Percentiles rank a stretch among this genome's conserved stretches.
Evolutionary conservation across 2,329 filamentous ascomycete species (phyloP).

Genomic region (Sclerotinia glacialis): DNA sequence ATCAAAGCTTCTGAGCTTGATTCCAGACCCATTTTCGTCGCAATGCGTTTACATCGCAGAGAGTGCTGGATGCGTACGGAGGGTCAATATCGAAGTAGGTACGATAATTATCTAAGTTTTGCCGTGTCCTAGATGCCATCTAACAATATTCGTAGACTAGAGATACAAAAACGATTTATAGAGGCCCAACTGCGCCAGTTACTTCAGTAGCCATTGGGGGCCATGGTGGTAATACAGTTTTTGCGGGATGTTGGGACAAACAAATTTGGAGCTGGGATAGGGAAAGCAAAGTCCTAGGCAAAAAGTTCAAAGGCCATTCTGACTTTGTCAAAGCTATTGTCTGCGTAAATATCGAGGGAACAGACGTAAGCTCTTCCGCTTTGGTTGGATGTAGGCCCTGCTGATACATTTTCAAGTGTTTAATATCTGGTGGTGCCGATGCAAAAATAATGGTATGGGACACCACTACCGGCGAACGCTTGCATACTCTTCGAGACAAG

Average conservation of each 20-base stretch:
- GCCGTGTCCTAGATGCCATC: not conserved
- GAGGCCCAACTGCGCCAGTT: conserved; percentile 75
- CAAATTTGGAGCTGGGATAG: conserved; percentile 81
- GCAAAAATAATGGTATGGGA: conserved; percentile 85
- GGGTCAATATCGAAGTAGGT: conserved; percentile 73
- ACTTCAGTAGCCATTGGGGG: conserved; percentile 71
- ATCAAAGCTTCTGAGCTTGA: conserved; percentile 80
- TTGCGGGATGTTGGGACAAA: conserved; percentile 94
- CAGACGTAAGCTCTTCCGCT: conserved; percentile 45
- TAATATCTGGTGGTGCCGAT: conserved; percentile 76
- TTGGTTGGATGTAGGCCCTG: conserved; percentile 6
- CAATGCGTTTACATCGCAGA: conserved; percentile 74
- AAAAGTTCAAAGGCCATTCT: conserved; percentile 69
- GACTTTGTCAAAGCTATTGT: conserved; percentile 89
- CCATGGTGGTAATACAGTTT: conserved; percentile 57
- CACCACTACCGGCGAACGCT: conserved; percentile 59
- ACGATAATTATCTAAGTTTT: conserved; percentile 22
- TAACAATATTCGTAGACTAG: conserved; percentile 40
- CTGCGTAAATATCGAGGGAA: conserved; percentile 57
- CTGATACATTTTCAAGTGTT: conserved; percentile 35
- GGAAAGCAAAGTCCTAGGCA: conserved; percentile 51
- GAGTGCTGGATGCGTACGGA: conserved; percentile 76
- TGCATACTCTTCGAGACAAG: conserved; percentile 78
- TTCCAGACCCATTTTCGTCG: conserved; percentile 62
- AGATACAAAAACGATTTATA: conserved; percentile 53